These are phyloP conservation scores for Gloeostereum incarnatum DNA, from an alignment of 768 basidiomycete genomes.

Conservation along the genomic window DNA sequence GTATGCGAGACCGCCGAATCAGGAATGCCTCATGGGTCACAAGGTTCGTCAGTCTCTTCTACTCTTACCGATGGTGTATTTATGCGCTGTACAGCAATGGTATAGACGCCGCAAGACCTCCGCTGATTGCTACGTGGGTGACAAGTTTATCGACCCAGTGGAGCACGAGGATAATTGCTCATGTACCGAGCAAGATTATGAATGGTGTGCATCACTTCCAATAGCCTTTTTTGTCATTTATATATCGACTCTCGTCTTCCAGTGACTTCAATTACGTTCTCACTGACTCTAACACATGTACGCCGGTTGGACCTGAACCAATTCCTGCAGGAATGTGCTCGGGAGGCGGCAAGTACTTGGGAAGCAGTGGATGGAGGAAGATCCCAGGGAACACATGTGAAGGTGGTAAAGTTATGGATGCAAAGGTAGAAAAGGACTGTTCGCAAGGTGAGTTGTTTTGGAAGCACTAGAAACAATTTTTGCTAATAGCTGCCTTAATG, in stretches of 20 bases:
- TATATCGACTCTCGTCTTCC: constrained; percentile 4
- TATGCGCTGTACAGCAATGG: constrained; percentile 63
- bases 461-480: too few species aligned
- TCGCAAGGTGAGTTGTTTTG: constrained; percentile 51
- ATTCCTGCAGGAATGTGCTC: constrained; percentile 71
- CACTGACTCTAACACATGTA: constrained; percentile 64
- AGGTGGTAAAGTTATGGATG: constrained; percentile 65
- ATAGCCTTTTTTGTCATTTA: background rate
- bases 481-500: too few species aligned
- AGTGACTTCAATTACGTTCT: constrained; percentile 90
- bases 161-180: constrained; percentile 75
- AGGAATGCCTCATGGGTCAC: constrained; percentile 89
- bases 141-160: constrained; percentile 84
- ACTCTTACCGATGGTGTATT: background rate
- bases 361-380: constrained; percentile 86
- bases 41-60: constrained; percentile 70
- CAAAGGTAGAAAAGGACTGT: constrained; percentile 63
- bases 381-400: constrained; percentile 91
- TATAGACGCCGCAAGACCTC: constrained; percentile 77
- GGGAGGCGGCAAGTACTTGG: constrained; percentile 56
- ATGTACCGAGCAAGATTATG: constrained; percentile 85
- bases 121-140: constrained; percentile 82
- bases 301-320: constrained; percentile 81
- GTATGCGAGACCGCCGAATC: constrained; percentile 63
- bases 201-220: constrained; percentile 56